Evolutionary conservation across 306 rosid species (phyloP).

Genomic region (Vachellia collinsii): DNA sequence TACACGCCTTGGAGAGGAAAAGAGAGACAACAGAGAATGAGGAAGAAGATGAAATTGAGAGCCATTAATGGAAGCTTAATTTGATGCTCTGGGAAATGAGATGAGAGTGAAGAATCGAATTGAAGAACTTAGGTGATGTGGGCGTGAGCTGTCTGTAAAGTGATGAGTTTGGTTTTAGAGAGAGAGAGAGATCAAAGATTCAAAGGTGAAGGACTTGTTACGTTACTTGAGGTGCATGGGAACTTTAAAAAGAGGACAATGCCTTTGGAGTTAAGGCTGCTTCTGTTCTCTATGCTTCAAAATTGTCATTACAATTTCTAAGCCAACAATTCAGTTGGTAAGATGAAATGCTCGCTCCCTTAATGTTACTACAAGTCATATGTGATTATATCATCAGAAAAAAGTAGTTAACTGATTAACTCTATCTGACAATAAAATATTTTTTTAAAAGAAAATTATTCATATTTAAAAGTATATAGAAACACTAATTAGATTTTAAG

Average conservation of each 20-base stretch:
- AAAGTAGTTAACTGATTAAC: too few species aligned
- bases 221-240: constrained; percentile 52
- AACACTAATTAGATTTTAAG: too few species aligned
- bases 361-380: too few species aligned
- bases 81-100: constrained; percentile 1
- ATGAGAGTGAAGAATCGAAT: not conserved
- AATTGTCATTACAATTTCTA: too few species aligned
- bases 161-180: not conserved
- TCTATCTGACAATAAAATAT: too few species aligned
- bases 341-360: too few species aligned
- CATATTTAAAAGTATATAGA: too few species aligned
- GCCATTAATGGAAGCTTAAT: constrained; percentile 20
- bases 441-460: too few species aligned
- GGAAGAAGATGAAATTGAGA: constrained; percentile 38
- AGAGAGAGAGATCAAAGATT: not conserved
- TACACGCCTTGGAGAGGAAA: constrained; percentile 34
- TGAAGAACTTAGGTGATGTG: not conserved
- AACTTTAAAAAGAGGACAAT: constrained; percentile 33
- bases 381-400: too few species aligned
- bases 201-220: constrained; percentile 33
- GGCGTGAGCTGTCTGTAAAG: not conserved
- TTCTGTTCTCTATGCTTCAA: too few species aligned
- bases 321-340: too few species aligned
- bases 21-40: constrained; percentile 23
- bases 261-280: too few species aligned